phyloP scores from a whole-genome alignment of 805 yeast species.

The Ogataea pini region DNA sequence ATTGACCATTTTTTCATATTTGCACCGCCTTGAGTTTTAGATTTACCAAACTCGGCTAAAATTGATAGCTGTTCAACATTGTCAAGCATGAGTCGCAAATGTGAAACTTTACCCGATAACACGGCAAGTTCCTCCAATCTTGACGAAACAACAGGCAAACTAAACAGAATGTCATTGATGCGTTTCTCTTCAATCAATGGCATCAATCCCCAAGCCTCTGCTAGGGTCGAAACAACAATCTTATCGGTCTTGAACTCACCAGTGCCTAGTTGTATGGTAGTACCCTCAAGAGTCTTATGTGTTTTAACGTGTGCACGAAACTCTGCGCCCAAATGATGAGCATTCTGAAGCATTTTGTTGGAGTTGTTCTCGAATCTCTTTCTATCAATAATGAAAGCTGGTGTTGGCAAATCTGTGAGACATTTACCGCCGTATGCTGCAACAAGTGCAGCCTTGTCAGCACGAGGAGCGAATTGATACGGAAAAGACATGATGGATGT shows the following conservation, averaged over 20 bases:
- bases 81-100: slow-evolving; percentile 62
- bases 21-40: slow-evolving; percentile 11
- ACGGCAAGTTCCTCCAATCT: slow-evolving; percentile 48
- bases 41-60: slow-evolving; percentile 38
- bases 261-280: slow-evolving; percentile 52
- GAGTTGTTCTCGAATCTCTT: slow-evolving; percentile 45
- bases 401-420: slow-evolving; percentile 51
- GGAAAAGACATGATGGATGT: slow-evolving; percentile 17
- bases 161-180: slow-evolving; percentile 53
- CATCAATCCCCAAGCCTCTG: slow-evolving; percentile 59
- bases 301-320: slow-evolving; percentile 79
- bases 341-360: slow-evolving; percentile 48
- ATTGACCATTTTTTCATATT: slow-evolving; percentile 52
- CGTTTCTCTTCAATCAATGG: slow-evolving; percentile 31
- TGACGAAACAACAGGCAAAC: slow-evolving; percentile 58
- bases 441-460: slow-evolving; percentile 28
- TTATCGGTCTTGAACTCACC: slow-evolving; percentile 44
- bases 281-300: slow-evolving; percentile 66
- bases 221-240: slow-evolving; percentile 67
- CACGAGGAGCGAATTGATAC: slow-evolving; percentile 22
- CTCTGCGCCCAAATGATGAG: slow-evolving; percentile 37
- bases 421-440: slow-evolving; percentile 42
- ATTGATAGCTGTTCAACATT: slow-evolving; percentile 54
- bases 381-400: slow-evolving; percentile 53
- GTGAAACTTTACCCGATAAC: slow-evolving; percentile 42